Evolutionary conservation across 140 eudicot species (phyloP).

Genomic region (Cichorium intybus): DNA sequence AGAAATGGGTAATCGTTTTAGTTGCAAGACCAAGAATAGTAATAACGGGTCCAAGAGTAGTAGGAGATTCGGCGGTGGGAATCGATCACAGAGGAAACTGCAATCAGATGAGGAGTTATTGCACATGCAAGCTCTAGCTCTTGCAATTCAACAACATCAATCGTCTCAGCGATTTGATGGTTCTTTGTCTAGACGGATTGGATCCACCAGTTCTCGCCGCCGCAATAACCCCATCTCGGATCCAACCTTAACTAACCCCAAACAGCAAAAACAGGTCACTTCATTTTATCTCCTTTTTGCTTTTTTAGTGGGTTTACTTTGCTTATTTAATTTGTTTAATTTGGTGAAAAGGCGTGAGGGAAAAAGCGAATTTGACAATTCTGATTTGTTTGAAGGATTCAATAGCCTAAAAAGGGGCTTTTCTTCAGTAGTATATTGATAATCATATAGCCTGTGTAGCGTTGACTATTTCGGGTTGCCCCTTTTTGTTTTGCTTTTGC

Average conservation of each 20-base stretch:
- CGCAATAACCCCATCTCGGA: slow-evolving; percentile 55
- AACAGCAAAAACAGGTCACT: slow-evolving; percentile 62
- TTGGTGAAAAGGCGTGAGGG: slow-evolving; percentile 29
- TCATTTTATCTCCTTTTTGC: neutral
- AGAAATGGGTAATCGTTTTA: slow-evolving; percentile 82
- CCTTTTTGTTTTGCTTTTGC: neutral
- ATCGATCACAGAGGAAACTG: slow-evolving; percentile 57
- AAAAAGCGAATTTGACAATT: slow-evolving; percentile 2
- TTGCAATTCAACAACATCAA: slow-evolving; percentile 95
- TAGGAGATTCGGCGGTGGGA: slow-evolving; percentile 41
- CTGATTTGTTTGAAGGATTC: slow-evolving; percentile 12
- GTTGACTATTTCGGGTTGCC: slow-evolving; percentile 23
- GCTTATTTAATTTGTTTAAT: slow-evolving; percentile 12
- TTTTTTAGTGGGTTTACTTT: slow-evolving; percentile 6
- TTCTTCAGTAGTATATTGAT: slow-evolving; percentile 10
- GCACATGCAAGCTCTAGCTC: slow-evolving; percentile 78
- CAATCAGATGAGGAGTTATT: slow-evolving; percentile 70
- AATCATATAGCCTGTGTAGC: slow-evolving; percentile 18
- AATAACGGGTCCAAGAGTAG: slow-evolving; percentile 64
- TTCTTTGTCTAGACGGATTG: slow-evolving; percentile 84
- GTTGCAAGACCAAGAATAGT: slow-evolving; percentile 58
- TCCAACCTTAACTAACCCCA: slow-evolving; percentile 38
- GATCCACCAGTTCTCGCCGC: slow-evolving; percentile 85
- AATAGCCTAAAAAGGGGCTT: slow-evolving; percentile 16
- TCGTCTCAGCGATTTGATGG: slow-evolving; percentile 92